phyloP scores from a whole-genome alignment of 2,329 filamentous ascomycete species.

The Calonectria pteridis region DNA sequence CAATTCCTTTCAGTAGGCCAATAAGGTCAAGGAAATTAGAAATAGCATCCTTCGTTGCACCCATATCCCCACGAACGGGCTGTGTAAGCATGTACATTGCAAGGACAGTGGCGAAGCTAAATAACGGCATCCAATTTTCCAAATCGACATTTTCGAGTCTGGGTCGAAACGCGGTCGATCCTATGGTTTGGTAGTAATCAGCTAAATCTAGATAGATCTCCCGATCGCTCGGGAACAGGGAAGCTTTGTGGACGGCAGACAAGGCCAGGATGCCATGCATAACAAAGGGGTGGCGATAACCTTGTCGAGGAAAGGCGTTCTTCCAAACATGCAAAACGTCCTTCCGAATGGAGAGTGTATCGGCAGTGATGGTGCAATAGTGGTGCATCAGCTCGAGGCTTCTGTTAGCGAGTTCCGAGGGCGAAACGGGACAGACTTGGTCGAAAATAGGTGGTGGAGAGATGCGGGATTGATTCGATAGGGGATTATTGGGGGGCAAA shows the following conservation, averaged over 20 bases:
- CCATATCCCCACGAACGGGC: slow-evolving; percentile 31
- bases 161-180: slow-evolving; percentile 43
- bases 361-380: slow-evolving; percentile 34
- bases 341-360: slow-evolving; percentile 25
- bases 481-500: neutral
- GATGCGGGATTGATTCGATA: slow-evolving; percentile 35
- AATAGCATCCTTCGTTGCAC: slow-evolving; percentile 32
- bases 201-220: slow-evolving; percentile 34
- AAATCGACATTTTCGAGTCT: slow-evolving; percentile 32
- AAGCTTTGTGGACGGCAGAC: slow-evolving; percentile 40
- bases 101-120: slow-evolving; percentile 57
- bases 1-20: slow-evolving; percentile 35
- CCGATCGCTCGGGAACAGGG: slow-evolving; percentile 27
- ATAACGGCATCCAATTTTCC: slow-evolving; percentile 48
- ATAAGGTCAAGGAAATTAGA: slow-evolving; percentile 35
- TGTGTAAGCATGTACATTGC: slow-evolving; percentile 45
- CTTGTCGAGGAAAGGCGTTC: slow-evolving; percentile 29
- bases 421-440: neutral
- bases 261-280: slow-evolving; percentile 38
- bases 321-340: slow-evolving; percentile 36
- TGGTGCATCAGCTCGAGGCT: slow-evolving; percentile 44
- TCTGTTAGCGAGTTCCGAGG: slow-evolving; percentile 30
- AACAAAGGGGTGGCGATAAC: slow-evolving; percentile 33
- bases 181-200: slow-evolving; percentile 41
- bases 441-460: neutral